Evolutionary conservation across 1,139 yeast genomes (phyloP).

Genomic region (Protomyces lactucae-debilis): DNA sequence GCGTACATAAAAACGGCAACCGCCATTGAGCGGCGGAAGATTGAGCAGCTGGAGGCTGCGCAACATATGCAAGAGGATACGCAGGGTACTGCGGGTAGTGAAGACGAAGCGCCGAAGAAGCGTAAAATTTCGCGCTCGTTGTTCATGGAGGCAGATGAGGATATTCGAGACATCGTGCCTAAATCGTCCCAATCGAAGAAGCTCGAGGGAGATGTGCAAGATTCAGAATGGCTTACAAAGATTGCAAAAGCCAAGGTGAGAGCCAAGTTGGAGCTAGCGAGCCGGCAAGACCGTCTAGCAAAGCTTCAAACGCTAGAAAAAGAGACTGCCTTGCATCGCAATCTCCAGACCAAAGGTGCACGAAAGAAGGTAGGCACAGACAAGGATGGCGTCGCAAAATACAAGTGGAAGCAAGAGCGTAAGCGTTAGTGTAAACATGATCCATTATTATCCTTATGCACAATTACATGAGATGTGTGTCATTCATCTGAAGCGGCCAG

Average conservation of each 20-base stretch:
- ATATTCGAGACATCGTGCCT: slow-evolving; percentile 63
- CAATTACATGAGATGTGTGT: no score
- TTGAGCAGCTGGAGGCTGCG: slow-evolving; percentile 54
- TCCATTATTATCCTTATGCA: background rate
- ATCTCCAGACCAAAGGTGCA: slow-evolving; percentile 29
- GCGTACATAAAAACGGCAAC: slow-evolving; percentile 77
- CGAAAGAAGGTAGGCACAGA: slow-evolving; percentile 27
- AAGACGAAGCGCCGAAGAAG: background rate
- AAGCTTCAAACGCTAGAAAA: slow-evolving; percentile 14
- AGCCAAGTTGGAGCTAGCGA: slow-evolving; percentile 15
- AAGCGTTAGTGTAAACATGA: slow-evolving; percentile 10
- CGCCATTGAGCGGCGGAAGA: slow-evolving; percentile 60
- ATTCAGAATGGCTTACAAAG: slow-evolving; percentile 10
- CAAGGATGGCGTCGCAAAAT: slow-evolving; percentile 27
- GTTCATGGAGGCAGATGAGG: slow-evolving; percentile 35
- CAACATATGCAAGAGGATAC: slow-evolving; percentile 35
- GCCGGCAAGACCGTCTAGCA: slow-evolving; percentile 14
- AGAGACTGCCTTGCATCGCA: slow-evolving; percentile 26
- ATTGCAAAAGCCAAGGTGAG: background rate
- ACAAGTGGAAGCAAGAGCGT: slow-evolving; percentile 31
- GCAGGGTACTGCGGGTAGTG: background rate
- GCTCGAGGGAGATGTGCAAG: background rate
- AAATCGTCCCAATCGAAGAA: background rate
- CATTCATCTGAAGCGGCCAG: no score
- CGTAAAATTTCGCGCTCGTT: background rate